These are phyloP conservation scores for Penicillium paxilli DNA, from an alignment of 495 filamentous ascomycete genomes.

Conservation along the genomic window DNA sequence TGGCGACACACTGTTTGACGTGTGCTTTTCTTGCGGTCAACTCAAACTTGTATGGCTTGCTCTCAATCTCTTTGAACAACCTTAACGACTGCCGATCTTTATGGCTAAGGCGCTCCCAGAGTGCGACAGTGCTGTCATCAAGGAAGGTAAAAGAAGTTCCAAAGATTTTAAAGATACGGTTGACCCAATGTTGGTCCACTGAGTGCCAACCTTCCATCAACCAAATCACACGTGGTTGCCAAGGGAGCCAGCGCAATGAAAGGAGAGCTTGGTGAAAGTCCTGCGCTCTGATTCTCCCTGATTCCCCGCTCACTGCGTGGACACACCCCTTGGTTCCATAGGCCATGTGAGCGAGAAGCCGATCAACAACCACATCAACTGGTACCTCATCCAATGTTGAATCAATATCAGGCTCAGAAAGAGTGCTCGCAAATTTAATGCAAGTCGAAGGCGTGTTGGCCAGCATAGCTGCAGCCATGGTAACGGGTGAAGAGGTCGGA, in stretches of 20 bases:
- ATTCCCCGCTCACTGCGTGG: constrained; percentile 14
- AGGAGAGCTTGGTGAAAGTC: no score
- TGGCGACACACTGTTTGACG: no score
- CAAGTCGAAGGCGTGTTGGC: background rate
- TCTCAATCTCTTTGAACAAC: no score
- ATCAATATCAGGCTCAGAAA: background rate
- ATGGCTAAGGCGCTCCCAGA: no score
- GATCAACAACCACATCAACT: constrained; percentile 22
- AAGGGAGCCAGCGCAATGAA: constrained; percentile 1
- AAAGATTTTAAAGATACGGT: constrained; percentile 2
- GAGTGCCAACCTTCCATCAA: constrained; percentile 7
- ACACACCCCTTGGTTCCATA: constrained; percentile 4
- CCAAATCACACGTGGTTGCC: background rate
- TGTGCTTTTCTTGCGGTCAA: no score
- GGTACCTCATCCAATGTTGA: constrained; percentile 16
- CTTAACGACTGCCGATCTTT: no score
- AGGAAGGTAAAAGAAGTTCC: constrained; percentile 8
- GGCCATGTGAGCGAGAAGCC: constrained; percentile 16
- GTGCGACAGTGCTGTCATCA: no score
- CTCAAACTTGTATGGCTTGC: no score
- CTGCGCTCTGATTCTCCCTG: no score
- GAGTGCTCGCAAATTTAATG: background rate
- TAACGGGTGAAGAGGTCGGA: constrained; percentile 2
- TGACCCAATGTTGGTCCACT: background rate
- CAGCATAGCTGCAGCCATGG: background rate